These are phyloP conservation scores for Malania oleifera DNA, from an alignment of 164 flowering plant species.

Conservation along the genomic window DNA sequence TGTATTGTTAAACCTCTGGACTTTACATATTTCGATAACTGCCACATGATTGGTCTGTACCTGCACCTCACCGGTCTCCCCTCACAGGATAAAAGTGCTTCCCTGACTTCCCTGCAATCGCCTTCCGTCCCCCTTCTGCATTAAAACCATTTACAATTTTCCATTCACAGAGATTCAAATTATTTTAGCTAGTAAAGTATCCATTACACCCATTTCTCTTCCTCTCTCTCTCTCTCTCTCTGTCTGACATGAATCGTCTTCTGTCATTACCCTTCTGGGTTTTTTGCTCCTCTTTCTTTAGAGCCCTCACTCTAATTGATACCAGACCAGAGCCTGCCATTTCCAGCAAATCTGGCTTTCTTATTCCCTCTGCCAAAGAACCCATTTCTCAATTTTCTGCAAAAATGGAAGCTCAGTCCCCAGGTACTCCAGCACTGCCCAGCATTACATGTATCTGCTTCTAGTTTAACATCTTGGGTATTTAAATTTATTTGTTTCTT, in stretches of 20 bases:
- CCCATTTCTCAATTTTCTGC: slow-evolving; percentile 25
- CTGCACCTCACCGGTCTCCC: neutral
- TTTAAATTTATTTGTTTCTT: neutral
- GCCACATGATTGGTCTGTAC: slow-evolving; percentile 22
- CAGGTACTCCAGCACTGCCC: slow-evolving; percentile 24
- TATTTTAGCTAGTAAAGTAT: no score
- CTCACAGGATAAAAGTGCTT: slow-evolving; percentile 13
- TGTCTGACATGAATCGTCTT: slow-evolving; percentile 23
- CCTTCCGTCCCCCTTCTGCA: slow-evolving; percentile 5
- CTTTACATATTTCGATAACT: slow-evolving; percentile 18
- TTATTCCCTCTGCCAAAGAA: slow-evolving; percentile 15
- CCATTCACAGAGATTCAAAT: no score
- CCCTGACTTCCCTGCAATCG: slow-evolving; percentile 14
- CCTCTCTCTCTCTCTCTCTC: slow-evolving; percentile 3
- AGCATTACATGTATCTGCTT: neutral
- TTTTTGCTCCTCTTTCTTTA: slow-evolving; percentile 7
- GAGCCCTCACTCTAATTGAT: slow-evolving; percentile 9
- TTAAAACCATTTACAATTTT: no score
- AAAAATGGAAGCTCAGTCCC: slow-evolving; percentile 27
- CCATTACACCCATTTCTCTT: no score
- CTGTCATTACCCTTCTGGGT: slow-evolving; percentile 23
- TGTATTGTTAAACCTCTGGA: no score
- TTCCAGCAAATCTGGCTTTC: slow-evolving; percentile 15
- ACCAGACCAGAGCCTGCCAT: slow-evolving; percentile 18
- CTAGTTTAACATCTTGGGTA: neutral